A percentile compares a stretch with the other conserved stretches of the same genome.
These are phyloP conservation scores for Selaginella moellendorffii DNA, from an alignment of 75 land plant species.

Conservation along the genomic window DNA sequence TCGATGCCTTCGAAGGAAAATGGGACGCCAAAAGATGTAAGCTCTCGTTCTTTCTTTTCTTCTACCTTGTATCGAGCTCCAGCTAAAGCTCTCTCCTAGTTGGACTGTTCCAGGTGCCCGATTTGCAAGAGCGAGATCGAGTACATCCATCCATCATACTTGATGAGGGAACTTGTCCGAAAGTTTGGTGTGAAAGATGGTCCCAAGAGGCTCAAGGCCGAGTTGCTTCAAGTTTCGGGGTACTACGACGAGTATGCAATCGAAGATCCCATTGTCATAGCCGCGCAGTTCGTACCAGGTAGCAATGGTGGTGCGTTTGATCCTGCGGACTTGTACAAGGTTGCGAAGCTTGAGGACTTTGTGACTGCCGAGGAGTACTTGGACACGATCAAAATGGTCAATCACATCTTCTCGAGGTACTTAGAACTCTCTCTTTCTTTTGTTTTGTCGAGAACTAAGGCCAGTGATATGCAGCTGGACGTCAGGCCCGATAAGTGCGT, in stretches of 20 bases:
- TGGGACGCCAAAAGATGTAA: background rate
- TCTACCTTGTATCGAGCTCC: background rate
- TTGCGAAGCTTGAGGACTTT: conserved; percentile 6
- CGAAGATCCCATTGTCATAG: background rate
- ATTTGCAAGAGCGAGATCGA: conserved; percentile 1
- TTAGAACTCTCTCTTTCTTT: too few species aligned
- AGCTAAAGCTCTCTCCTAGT: background rate
- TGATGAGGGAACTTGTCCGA: background rate
- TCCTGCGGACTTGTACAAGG: conserved; percentile 5
- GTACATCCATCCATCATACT: conserved; percentile 1
- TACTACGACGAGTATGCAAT: conserved; percentile 1
- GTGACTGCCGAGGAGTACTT: conserved; percentile 3
- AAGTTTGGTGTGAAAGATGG: conserved; percentile 2
- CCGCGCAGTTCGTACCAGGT: background rate
- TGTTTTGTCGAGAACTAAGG: too few species aligned
- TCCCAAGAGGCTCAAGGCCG: conserved; percentile 1
- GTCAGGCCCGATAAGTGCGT: background rate
- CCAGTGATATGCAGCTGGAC: background rate
- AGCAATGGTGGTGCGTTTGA: conserved; percentile 6
- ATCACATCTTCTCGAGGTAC: background rate
- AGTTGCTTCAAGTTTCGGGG: background rate
- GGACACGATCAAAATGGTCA: conserved; percentile 6
- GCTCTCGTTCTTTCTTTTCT: too few species aligned
- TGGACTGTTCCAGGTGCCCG: conserved; percentile 1
- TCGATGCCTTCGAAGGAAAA: background rate